A percentile compares a stretch with the other conserved stretches of the same genome.
Conservation (phyloP, 2,329 filamentous ascomycete species). For the Pseudocercospora pini-densiflorae region DNA sequence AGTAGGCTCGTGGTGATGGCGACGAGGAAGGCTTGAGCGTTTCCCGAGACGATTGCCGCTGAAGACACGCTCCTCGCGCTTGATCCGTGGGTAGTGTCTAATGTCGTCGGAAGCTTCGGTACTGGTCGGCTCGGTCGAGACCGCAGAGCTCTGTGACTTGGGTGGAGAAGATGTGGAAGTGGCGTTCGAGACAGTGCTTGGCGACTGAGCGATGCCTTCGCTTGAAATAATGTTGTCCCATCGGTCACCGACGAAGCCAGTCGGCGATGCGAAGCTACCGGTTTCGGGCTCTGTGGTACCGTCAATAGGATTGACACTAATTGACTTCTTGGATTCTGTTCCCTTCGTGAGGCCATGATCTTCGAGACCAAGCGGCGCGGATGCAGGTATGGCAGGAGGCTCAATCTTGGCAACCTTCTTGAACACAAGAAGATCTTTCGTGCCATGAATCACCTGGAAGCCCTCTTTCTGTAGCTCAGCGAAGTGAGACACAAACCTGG, state of each 20-base stretch:
- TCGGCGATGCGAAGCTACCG: slow-evolving; percentile 66
- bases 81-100: slow-evolving; percentile 51
- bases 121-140: slow-evolving; percentile 20
- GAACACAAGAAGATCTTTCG: slow-evolving; percentile 68
- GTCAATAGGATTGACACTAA: slow-evolving; percentile 61
- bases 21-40: slow-evolving; percentile 36
- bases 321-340: slow-evolving; percentile 16
- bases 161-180: not conserved
- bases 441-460: slow-evolving; percentile 69
- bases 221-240: slow-evolving; percentile 56
- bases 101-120: slow-evolving; percentile 35
- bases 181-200: slow-evolving; percentile 21
- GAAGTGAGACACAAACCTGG: slow-evolving; percentile 69
- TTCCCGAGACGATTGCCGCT: slow-evolving; percentile 43
- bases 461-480: slow-evolving; percentile 62
- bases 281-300: slow-evolving; percentile 48
- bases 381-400: not conserved
- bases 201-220: slow-evolving; percentile 26
- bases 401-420: slow-evolving; percentile 58
- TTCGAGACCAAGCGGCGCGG: slow-evolving; percentile 19
- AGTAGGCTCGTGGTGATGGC: slow-evolving; percentile 13
- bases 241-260: slow-evolving; percentile 59
- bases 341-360: slow-evolving; percentile 32
- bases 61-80: slow-evolving; percentile 54
- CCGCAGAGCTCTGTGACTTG: not conserved